Evolutionary conservation across 495 filamentous ascomycete genomes (phyloP), one percentile per base, ranked within the genome.

Genomic region (Aspergillus carlsbadensis): DNA sequence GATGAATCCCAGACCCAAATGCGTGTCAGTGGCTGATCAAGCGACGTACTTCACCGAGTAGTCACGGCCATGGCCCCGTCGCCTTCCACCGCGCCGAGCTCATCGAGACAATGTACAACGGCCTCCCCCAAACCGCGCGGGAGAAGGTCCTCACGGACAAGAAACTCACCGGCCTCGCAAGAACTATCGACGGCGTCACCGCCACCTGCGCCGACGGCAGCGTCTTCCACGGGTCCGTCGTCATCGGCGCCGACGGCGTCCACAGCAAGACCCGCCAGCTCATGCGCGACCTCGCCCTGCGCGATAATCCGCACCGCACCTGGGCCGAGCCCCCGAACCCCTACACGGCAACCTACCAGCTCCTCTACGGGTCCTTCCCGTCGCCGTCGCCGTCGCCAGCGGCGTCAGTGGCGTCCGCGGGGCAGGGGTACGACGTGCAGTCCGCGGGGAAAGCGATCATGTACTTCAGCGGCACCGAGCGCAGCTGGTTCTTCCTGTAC

Each of bases 231-330:
- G 80, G 79, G 0, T 69, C 77, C 26, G 51, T 81, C 13, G 56
- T 82, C 6, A 62, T 80, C 5, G 80, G 78, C 0, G 70, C 69
- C 8, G 81, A 83, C 54, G 81, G 80, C 2, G 75, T 79, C 20
- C 66, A 77, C 55, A 81, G 78, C 61, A 68, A 61, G 46, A 74
- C 73, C 10, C 64, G 78, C 11, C 47, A 63, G 35, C 59, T 75
- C 42, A 75, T 83, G 70, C 67, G 74, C 37, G 56, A 65, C 1
- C 58, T 73, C 5, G 36, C 36, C 13, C 36, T 39, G 3, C 4
- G 8, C 4, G 26, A 29, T 3, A 29, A 29, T 8, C 26, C 26
- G 26, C 3, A 3, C 3, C 26, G 26, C 43, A 69, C 66, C 1
- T 64, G 57, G 24, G n/a, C n/a, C n/a, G 54, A 68, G 22, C 31